Conservation (phyloP, 1,284 basidiomycete genomes). For the Rhodotorula sp. region DNA sequence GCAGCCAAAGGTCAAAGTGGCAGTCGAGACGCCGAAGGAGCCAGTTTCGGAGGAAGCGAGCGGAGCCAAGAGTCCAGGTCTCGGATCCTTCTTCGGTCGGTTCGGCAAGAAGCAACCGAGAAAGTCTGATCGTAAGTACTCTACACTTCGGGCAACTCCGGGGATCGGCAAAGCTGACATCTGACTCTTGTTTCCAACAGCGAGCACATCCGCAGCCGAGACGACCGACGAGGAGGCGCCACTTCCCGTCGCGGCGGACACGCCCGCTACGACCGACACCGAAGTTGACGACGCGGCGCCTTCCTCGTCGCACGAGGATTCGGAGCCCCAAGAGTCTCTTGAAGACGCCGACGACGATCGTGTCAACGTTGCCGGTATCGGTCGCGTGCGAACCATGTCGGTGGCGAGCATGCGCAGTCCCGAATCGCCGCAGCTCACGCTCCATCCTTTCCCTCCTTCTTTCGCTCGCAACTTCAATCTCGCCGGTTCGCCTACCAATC, state of each 20-base stretch:
- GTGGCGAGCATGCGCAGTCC: slow-evolving; percentile 1
- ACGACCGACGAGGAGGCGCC: background rate
- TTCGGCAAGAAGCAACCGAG: slow-evolving; percentile 10
- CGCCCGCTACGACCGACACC: background rate
- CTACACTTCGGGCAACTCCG: background rate
- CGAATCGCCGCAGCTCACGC: background rate
- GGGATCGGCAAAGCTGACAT: too few species aligned
- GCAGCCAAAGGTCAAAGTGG: slow-evolving; percentile 8
- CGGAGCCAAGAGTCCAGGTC: slow-evolving; percentile 21
- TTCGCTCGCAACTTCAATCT: background rate
- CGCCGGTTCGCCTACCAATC: background rate
- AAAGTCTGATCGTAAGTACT: background rate
- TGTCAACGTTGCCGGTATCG: background rate
- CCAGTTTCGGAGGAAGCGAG: background rate
- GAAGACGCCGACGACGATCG: background rate
- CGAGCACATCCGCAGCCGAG: background rate
- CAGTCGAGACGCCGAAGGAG: background rate
- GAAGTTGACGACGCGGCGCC: background rate
- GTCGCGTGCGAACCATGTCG: background rate
- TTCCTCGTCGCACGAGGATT: background rate
- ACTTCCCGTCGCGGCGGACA: background rate
- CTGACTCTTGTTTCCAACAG: background rate
- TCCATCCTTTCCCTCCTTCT: slow-evolving; percentile 7
- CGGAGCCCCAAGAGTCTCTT: background rate
- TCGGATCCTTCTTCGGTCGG: slow-evolving; percentile 29